Evolutionary conservation across 495 filamentous ascomycete genomes (phyloP).

Genomic region (Hyaloscypha variabilis): DNA sequence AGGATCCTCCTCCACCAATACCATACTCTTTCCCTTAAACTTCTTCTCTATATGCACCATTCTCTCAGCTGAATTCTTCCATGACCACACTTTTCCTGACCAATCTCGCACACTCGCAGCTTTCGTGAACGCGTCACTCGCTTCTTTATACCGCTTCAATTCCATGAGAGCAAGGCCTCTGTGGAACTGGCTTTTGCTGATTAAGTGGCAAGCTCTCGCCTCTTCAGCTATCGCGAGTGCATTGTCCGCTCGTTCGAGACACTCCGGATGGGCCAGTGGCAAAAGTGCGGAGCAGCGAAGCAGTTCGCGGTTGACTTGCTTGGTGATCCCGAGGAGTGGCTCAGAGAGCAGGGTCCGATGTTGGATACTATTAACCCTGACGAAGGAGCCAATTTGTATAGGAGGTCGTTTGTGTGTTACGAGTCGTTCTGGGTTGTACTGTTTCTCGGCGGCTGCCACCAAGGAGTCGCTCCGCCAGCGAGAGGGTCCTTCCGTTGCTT

Average conservation of each 20-base stretch:
- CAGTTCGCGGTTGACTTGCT: conserved; percentile 12
- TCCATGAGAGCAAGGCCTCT: conserved; percentile 11
- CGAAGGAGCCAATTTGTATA: too few species aligned
- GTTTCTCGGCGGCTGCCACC: too few species aligned
- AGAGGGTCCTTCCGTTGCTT: background rate
- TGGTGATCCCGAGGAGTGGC: too few species aligned
- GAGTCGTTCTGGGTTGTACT: too few species aligned
- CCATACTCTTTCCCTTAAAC: background rate
- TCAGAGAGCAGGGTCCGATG: too few species aligned
- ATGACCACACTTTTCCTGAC: background rate
- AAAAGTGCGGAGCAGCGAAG: conserved; percentile 16
- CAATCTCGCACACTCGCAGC: conserved; percentile 14
- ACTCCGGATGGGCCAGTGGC: background rate
- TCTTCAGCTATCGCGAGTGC: conserved; percentile 8
- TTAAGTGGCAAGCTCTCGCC: conserved; percentile 8
- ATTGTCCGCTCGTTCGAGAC: conserved; percentile 10
- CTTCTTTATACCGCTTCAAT: conserved; percentile 17
- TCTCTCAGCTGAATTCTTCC: background rate
- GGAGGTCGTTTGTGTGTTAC: too few species aligned
- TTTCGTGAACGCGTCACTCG: conserved; percentile 15
- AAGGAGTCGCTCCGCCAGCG: too few species aligned
- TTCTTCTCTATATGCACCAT: background rate
- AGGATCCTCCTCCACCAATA: background rate
- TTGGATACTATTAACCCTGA: too few species aligned
- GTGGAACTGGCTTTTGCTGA: conserved; percentile 19